Conservation (phyloP, 2,329 filamentous ascomycete species). For the Daldinia eschscholtzii region DNA sequence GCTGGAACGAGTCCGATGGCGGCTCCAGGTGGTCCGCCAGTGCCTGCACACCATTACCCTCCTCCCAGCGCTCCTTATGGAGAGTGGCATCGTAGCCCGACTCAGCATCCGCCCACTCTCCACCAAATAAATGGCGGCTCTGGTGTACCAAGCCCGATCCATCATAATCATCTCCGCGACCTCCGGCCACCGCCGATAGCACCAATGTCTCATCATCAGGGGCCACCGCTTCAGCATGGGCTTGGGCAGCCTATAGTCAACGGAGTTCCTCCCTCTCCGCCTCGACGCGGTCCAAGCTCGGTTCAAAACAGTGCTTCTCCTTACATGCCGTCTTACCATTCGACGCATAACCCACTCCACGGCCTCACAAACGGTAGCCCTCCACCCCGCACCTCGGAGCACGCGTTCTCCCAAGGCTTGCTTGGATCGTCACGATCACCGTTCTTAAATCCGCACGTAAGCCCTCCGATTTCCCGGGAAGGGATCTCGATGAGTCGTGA, state of each 20-base stretch:
- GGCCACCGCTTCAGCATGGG: constrained; percentile 59
- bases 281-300: constrained; percentile 59
- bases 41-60: constrained; percentile 57
- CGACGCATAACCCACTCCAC: constrained; percentile 50
- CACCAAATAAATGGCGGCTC: constrained; percentile 59
- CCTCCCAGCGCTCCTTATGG: constrained; percentile 56
- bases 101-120: constrained; percentile 62
- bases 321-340: constrained; percentile 56
- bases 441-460: constrained; percentile 60
- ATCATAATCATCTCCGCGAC: constrained; percentile 56
- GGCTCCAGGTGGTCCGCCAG: constrained; percentile 53
- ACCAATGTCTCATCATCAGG: constrained; percentile 58
- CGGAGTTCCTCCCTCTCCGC: constrained; percentile 63
- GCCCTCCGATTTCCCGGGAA: constrained; percentile 60
- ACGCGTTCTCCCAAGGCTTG: constrained; percentile 60
- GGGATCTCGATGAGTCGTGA: constrained; percentile 53
- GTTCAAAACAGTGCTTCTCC: constrained; percentile 55
- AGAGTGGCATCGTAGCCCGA: constrained; percentile 66
- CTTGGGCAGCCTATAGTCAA: constrained; percentile 59
- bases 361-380: constrained; percentile 57
- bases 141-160: constrained; percentile 48
- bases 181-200: constrained; percentile 64
- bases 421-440: constrained; percentile 58
- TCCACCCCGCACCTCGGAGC: constrained; percentile 60
- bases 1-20: constrained; percentile 52